Percentiles rank a stretch among this genome's conserved stretches.
Evolutionary conservation across 805 yeast species (phyloP).

Genomic region (Ogataea minuta): DNA sequence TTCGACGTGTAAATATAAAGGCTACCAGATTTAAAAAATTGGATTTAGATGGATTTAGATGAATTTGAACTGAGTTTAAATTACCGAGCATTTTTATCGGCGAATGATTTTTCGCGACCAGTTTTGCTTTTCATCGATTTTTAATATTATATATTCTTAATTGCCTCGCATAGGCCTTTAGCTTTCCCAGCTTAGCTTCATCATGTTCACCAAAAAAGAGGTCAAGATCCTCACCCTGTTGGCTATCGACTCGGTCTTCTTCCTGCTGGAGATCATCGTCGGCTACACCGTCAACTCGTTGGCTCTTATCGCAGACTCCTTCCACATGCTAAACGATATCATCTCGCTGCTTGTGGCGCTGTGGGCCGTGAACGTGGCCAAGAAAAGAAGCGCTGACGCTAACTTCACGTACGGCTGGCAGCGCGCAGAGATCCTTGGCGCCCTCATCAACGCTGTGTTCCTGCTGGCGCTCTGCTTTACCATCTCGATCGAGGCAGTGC

Average conservation of each 20-base stretch:
- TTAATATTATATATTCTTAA: not conserved
- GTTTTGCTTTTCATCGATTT: not conserved
- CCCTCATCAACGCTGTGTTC: slow-evolving; percentile 90
- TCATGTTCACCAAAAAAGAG: slow-evolving; percentile 47
- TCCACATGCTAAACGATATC: slow-evolving; percentile 96
- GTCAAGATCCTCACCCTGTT: slow-evolving; percentile 69
- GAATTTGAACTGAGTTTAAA: no score
- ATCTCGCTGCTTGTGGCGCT: slow-evolving; percentile 85
- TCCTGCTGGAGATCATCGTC: slow-evolving; percentile 77
- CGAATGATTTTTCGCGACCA: not conserved
- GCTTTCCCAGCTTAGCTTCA: slow-evolving; percentile 3
- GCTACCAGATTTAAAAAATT: no score
- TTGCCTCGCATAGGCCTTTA: not conserved
- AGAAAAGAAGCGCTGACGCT: slow-evolving; percentile 75
- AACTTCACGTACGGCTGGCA: slow-evolving; percentile 97
- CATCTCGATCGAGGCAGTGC: slow-evolving; percentile 88
- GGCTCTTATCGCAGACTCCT: slow-evolving; percentile 93
- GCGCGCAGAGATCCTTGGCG: slow-evolving; percentile 95
- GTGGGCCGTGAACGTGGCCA: slow-evolving; percentile 95
- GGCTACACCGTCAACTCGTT: slow-evolving; percentile 93
- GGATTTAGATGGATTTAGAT: no score
- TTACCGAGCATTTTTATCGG: no score
- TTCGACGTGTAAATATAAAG: slow-evolving; percentile 43
- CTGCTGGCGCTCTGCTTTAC: slow-evolving; percentile 88
- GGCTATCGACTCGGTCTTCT: slow-evolving; percentile 75